Base-by-base conservation (phyloP, 768 basidiomycete genomes). In the Phanerodontia chrysosporium region DNA sequence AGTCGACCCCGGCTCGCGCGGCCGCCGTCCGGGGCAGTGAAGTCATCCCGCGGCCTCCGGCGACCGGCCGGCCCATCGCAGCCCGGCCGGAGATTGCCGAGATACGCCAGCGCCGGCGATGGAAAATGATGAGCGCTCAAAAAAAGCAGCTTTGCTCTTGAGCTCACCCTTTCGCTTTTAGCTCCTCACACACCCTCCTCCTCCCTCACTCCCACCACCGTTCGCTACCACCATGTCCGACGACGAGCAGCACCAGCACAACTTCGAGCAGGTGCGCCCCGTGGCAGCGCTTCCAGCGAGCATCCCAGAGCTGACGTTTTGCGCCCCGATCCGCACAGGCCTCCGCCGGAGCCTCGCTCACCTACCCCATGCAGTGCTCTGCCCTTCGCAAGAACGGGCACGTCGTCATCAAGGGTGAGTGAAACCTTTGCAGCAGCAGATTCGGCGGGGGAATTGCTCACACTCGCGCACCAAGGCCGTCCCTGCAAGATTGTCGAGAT, bases 401-500 rank as follows among this genome's bases (percentile, higher is more conserved):
- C 80, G 96, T 99, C 74, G 89, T 95, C 70, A 98, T 99, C 78
- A 98, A 97, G 82, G 81, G 92, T 83, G 51, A 18, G 65, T 27
- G 27, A n/a, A 44, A 25, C 48, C 18, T 1, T 35, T 2, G 25
- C 9, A 5, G 24, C 25, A 13, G 24, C 12, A 16, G 48, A 8
- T 28, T 28, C 12, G 21, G 7, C 2, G n/a, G 24, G 24, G 32
- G 14, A 36, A 35, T 14, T 25, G 51, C 52, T 53, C 28, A 54
- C 21, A 36, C 14, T 18, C 16, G 4, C 16, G 36, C 57, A 42
- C 45, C 45, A 16, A 90, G 89, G 81, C 66, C 86, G 95, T 67
- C 95, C 95, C 65, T 98, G 95, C 91, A 98, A 98, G 82, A 94
- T 94, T 78, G 87, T 95, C 68, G 95, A 97, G 75, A 98, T 97